Base-by-base conservation (phyloP, 176 grass and related monocot species). In the Carex myosuroides region DNA sequence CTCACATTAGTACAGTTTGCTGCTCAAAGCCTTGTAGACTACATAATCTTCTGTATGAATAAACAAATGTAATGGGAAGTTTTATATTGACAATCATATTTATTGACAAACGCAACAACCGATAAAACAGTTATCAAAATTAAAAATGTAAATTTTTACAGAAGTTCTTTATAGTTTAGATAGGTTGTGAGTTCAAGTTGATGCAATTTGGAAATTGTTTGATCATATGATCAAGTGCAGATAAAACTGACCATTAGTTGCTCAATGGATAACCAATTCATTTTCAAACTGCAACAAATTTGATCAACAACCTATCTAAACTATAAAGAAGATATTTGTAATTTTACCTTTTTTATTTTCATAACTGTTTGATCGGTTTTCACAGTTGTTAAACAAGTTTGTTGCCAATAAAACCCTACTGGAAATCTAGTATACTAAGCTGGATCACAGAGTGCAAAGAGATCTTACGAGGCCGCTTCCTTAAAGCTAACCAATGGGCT, bases 401-500 rank as follows among this genome's bases (percentile, higher is more conserved):
- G 35, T 70, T 39, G 2, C 67, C 37, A 70, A 70, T 20, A 70
- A 8, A 42, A 70, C 16, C 67, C 67, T 70, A 69, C 63, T 26
- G 5, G 11, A 64, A 64, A 64, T 10, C 10, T 65, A 65, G 24
- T 30, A 32, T 65, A 32, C 63, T 65, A 79, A 64, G 21, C 8
- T 61, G 18, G 6, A 70, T 32, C 10, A 26, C 63, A 60, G 6
- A 74, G 83, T 16, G 20, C 33, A 53, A 44, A 85, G 22, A 84
- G 61, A 80, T 70, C 88, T 88, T 85, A 88, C 91, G n/a, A 50
- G 14, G 86, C 20, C 16, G 60, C 3, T 10, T 81, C 73, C 30
- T 85, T 82, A 18, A 70, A 89, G 8, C 16, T 76, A 84, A 70
- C 32, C 14, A 69, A 84, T 41, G 70, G 67, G 32, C n/a, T 58